These are phyloP conservation scores for Terana coerulea DNA, from an alignment of 768 basidiomycete species.

Conservation along the genomic window DNA sequence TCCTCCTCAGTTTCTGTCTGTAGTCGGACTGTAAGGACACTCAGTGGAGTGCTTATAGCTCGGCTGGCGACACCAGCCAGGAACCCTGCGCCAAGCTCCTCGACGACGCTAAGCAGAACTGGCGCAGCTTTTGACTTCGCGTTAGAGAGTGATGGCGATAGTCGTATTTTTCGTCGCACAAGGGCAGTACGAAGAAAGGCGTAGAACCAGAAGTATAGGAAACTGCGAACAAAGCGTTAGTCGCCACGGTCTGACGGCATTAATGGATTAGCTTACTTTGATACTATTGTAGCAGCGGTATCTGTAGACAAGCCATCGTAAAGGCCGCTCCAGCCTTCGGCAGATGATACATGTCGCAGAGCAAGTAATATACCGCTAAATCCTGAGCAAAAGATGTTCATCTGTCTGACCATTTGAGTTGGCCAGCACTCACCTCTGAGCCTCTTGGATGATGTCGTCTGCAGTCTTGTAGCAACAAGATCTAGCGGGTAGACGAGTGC, in stretches of 20 bases:
- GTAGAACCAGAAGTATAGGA: slow-evolving; percentile 59
- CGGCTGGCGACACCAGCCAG: slow-evolving; percentile 54
- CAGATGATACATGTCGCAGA: slow-evolving; percentile 33
- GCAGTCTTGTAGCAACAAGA: slow-evolving; percentile 50
- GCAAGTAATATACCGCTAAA: slow-evolving; percentile 28
- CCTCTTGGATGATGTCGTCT: slow-evolving; percentile 21
- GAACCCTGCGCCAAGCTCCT: slow-evolving; percentile 55
- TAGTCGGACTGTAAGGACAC: slow-evolving; percentile 50
- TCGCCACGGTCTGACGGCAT: too few species aligned
- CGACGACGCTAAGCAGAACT: slow-evolving; percentile 29
- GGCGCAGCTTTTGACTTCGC: slow-evolving; percentile 9
- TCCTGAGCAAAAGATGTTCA: slow-evolving; percentile 20
- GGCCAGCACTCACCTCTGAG: slow-evolving; percentile 16
- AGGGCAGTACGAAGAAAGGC: slow-evolving; percentile 43
- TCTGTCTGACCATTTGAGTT: too few species aligned
- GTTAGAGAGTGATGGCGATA: background rate
- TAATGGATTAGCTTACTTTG: slow-evolving; percentile 40
- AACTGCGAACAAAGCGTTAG: too few species aligned
- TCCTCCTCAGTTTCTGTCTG: slow-evolving; percentile 41
- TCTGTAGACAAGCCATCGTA: slow-evolving; percentile 52
- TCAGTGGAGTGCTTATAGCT: slow-evolving; percentile 51
- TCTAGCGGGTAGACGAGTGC: slow-evolving; percentile 54
- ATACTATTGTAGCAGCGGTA: slow-evolving; percentile 48
- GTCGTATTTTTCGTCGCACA: slow-evolving; percentile 27
- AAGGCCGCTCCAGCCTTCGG: slow-evolving; percentile 41